Conservation (phyloP, 495 filamentous ascomycete genomes). For the Aspergillus sparsus region DNA sequence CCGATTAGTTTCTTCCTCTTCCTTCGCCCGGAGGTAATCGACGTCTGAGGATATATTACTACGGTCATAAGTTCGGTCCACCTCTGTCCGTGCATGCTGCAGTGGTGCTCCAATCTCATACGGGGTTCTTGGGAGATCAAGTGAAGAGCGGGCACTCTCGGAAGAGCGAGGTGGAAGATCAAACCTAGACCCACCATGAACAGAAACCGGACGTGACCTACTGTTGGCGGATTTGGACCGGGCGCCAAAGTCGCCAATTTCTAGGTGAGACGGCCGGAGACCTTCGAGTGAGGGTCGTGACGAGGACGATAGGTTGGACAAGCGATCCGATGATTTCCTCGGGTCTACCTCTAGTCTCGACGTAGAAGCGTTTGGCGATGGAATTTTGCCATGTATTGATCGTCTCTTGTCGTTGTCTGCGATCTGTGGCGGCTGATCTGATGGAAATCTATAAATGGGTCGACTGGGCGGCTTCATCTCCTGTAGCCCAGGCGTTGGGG, state of each 20-base stretch:
- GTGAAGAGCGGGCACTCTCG: slow-evolving; percentile 48
- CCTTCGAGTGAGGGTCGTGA: slow-evolving; percentile 78
- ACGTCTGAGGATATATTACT: slow-evolving; percentile 79
- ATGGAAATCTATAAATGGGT: slow-evolving; percentile 62
- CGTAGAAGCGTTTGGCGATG: slow-evolving; percentile 35
- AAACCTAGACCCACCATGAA: slow-evolving; percentile 75
- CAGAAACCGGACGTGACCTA: slow-evolving; percentile 68
- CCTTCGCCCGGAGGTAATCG: slow-evolving; percentile 81
- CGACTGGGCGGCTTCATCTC: slow-evolving; percentile 46
- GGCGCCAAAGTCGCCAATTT: slow-evolving; percentile 56
- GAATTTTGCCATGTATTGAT: slow-evolving; percentile 28
- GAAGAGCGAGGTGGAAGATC: slow-evolving; percentile 67
- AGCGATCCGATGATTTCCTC: slow-evolving; percentile 46
- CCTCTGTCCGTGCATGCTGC: slow-evolving; percentile 40
- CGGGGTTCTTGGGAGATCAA: slow-evolving; percentile 38
- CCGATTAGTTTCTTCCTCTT: slow-evolving; percentile 67
- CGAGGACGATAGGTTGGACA: slow-evolving; percentile 62
- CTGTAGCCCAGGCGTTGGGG: slow-evolving; percentile 57
- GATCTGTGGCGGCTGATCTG: slow-evolving; percentile 50
- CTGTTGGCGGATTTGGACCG: slow-evolving; percentile 66
- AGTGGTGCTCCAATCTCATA: slow-evolving; percentile 44
- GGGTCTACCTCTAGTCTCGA: slow-evolving; percentile 50
- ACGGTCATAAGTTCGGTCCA: slow-evolving; percentile 40
- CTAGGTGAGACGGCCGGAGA: slow-evolving; percentile 62
- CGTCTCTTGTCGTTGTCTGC: slow-evolving; percentile 32